Conservation (phyloP, 2,329 filamentous ascomycete species). For the Botryotinia globosa region DNA sequence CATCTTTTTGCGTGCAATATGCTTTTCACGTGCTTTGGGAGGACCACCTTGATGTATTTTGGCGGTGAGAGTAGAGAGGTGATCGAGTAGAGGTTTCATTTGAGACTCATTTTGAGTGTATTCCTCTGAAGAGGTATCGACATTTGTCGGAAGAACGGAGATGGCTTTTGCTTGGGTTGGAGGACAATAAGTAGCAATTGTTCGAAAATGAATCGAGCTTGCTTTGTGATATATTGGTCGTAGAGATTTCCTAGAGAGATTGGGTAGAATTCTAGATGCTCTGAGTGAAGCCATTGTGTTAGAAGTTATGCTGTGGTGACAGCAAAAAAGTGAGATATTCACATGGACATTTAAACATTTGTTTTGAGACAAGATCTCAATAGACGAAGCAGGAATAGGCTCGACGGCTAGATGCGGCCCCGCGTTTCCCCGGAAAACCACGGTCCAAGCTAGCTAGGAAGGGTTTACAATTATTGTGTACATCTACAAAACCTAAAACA, state of each 20-base stretch:
- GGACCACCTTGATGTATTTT: slow-evolving; percentile 74
- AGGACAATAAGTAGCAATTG: slow-evolving; percentile 73
- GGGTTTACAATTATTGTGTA: neutral
- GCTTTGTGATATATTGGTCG: slow-evolving; percentile 36
- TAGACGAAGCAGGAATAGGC: neutral
- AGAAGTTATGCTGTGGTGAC: slow-evolving; percentile 27
- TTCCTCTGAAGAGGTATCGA: slow-evolving; percentile 74
- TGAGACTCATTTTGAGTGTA: slow-evolving; percentile 77
- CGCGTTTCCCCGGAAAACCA: neutral
- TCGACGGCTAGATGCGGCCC: neutral
- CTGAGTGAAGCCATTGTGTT: slow-evolving; percentile 48
- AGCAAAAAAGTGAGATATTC: slow-evolving; percentile 24
- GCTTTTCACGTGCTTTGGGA: slow-evolving; percentile 81
- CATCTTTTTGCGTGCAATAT: slow-evolving; percentile 88
- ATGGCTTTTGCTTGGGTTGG: slow-evolving; percentile 79
- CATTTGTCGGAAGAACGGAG: slow-evolving; percentile 70
- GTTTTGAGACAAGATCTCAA: neutral
- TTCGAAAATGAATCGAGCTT: slow-evolving; percentile 30
- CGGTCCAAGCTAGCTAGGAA: neutral
- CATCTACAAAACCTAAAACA: neutral
- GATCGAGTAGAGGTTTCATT: slow-evolving; percentile 70
- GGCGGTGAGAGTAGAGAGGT: slow-evolving; percentile 66
- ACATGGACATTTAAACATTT: slow-evolving; percentile 23
- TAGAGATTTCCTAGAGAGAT: slow-evolving; percentile 45
- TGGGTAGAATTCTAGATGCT: slow-evolving; percentile 46